Conservation (phyloP, 768 basidiomycete genomes). For the Daedalea quercina region DNA sequence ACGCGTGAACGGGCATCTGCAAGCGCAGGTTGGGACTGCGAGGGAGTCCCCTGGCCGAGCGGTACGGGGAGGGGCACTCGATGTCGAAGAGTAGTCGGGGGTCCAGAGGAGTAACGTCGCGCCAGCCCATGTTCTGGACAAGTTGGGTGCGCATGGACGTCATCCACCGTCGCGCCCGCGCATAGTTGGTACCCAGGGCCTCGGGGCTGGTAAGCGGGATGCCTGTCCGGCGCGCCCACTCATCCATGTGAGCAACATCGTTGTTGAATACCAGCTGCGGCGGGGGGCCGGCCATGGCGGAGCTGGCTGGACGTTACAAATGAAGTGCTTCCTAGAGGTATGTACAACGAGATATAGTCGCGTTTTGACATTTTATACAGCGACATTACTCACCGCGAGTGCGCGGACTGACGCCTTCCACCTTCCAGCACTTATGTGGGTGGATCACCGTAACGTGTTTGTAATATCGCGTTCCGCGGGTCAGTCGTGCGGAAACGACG, state of each 20-base stretch:
- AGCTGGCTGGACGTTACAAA: slow-evolving; percentile 10
- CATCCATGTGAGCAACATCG: slow-evolving; percentile 77
- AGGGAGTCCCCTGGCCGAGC: slow-evolving; percentile 68
- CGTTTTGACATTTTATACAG: slow-evolving; percentile 12
- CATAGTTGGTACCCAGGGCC: slow-evolving; percentile 73
- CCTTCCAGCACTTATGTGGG: slow-evolving; percentile 18
- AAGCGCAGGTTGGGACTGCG: slow-evolving; percentile 68
- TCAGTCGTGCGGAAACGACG: background rate
- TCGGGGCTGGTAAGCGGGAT: slow-evolving; percentile 82
- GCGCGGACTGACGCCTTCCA: slow-evolving; percentile 14
- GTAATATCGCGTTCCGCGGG: slow-evolving; percentile 15
- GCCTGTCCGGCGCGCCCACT: slow-evolving; percentile 72
- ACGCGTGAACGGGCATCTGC: slow-evolving; percentile 71
- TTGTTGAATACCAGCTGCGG: slow-evolving; percentile 72
- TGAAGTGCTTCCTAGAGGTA: slow-evolving; percentile 8
- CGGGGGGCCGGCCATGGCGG: slow-evolving; percentile 23
- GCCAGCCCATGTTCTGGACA: slow-evolving; percentile 65
- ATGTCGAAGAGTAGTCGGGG: slow-evolving; percentile 72
- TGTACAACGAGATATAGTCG: background rate
- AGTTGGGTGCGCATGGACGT: slow-evolving; percentile 55
- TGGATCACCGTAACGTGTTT: slow-evolving; percentile 16
- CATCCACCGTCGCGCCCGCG: slow-evolving; percentile 74
- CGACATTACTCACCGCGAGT: slow-evolving; percentile 11
- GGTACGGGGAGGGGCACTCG: slow-evolving; percentile 74
- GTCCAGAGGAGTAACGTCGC: slow-evolving; percentile 52